These are phyloP conservation scores for Cercospora nicotianae DNA, from an alignment of 2,329 filamentous ascomycete genomes.

Conservation along the genomic window DNA sequence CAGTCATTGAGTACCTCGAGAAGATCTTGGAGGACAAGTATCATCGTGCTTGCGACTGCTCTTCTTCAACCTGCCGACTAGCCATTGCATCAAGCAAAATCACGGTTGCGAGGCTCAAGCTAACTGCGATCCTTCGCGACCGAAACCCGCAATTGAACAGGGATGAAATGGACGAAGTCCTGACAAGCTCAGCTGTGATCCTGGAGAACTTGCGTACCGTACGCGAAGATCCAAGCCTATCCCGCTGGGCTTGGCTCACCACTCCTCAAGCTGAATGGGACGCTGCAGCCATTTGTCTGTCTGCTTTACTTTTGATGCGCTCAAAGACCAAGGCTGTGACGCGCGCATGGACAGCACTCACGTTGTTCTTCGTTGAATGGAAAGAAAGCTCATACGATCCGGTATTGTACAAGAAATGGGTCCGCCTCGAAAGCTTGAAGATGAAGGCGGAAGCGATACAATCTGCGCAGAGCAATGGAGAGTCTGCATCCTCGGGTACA, in stretches of 20 bases:
- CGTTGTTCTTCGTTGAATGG: slow-evolving; percentile 22
- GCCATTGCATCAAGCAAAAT: slow-evolving; percentile 24
- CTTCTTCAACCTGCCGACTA: slow-evolving; percentile 18
- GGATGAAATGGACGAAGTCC: slow-evolving; percentile 20
- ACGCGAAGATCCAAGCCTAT: slow-evolving; percentile 17
- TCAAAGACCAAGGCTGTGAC: slow-evolving; percentile 14
- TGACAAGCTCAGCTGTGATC: slow-evolving; percentile 17
- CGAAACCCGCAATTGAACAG: slow-evolving; percentile 11
- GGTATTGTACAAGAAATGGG: slow-evolving; percentile 18
- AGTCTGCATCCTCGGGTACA: not conserved
- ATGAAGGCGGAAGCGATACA: slow-evolving; percentile 13
- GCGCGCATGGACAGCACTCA: slow-evolving; percentile 18
- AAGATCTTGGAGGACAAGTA: slow-evolving; percentile 27
- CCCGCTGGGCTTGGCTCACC: slow-evolving; percentile 23
- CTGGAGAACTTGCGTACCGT: slow-evolving; percentile 19
- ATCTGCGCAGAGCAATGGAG: slow-evolving; percentile 4
- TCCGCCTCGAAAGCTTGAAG: slow-evolving; percentile 13
- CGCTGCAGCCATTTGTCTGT: slow-evolving; percentile 18
- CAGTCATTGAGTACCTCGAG: slow-evolving; percentile 24
- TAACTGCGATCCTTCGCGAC: slow-evolving; percentile 12
- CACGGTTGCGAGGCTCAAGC: slow-evolving; percentile 21
- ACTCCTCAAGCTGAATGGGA: slow-evolving; percentile 21
- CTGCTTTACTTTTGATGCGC: slow-evolving; percentile 16
- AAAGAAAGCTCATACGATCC: slow-evolving; percentile 18
- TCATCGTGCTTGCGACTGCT: slow-evolving; percentile 21